Evolutionary conservation across 345 rosid genomes (phyloP), one percentile per base, ranked within the genome.

Genomic region (Gossypium herbaceum): DNA sequence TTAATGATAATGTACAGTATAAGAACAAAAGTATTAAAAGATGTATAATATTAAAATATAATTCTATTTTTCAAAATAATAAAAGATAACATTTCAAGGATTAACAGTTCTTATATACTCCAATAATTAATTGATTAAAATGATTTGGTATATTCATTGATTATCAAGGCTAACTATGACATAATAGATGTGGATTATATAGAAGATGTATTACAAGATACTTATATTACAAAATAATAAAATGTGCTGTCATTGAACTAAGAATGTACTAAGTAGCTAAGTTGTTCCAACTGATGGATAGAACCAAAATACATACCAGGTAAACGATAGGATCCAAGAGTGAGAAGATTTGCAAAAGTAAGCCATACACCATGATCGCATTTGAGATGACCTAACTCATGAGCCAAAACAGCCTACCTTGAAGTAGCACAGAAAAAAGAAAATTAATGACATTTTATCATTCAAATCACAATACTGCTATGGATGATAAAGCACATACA

Each of bases 301-400:
- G 22, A 62, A 39, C 20, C 67, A 58, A 84, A 57, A 72, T 6
- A 76, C 87, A 76, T 88, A 92, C 97, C 97, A 66, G 97, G 98
- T 75, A 94, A 85, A 59, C 85, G 84, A 81, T 94, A 87, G 27
- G 95, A 97, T 57, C 97, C 98, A 68, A 94, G 87, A 52, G 95
- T 91, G 80, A 94, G 93, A 77, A 92, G 86, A 74, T 91, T 94
- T 57, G 97, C 98, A 83, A 94, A 88, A 7, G 98, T 92, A 73
- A 94, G 97, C 99, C 99, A 94, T 15, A 92, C 93, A 66, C 98
- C 98, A 47, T 92, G 99, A 77, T 94, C 96, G 3, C 99, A 94
- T 82, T 94, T 94, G 71, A 94, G 88, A 88, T 92, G 98, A 20
- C 99, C 98, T 78, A 94, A 84, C 79, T 94, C 98, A 70, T 92